A percentile compares a stretch with the other conserved stretches of the same genome.
phyloP scores from a whole-genome alignment of 2,329 filamentous ascomycete species.

The Paecilomyces niveus region DNA sequence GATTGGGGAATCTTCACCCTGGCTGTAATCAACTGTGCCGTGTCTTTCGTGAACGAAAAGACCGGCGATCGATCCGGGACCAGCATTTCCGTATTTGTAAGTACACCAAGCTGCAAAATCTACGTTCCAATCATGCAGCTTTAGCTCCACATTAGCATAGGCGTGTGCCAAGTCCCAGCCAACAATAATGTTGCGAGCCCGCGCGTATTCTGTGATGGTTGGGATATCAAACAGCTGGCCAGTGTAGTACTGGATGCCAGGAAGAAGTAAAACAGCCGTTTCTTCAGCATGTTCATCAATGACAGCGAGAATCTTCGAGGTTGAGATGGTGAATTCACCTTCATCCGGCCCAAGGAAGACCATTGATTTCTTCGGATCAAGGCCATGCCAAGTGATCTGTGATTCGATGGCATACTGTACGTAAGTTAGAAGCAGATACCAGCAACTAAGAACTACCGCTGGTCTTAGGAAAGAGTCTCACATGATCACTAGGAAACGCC shows the following conservation, averaged over 20 bases:
- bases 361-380: constrained; percentile 60
- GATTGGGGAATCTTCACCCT: constrained; percentile 35
- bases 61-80: constrained; percentile 71
- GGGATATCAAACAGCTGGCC: constrained; percentile 79
- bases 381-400: constrained; percentile 64
- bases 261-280: constrained; percentile 69
- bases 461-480: constrained; percentile 29
- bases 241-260: constrained; percentile 86
- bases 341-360: constrained; percentile 60
- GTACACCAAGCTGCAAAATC: constrained; percentile 90
- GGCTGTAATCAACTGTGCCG: constrained; percentile 39
- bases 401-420: constrained; percentile 71
- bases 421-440: constrained; percentile 6
- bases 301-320: constrained; percentile 59
- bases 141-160: constrained; percentile 69
- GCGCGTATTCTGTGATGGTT: constrained; percentile 68
- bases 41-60: constrained; percentile 72
- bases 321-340: constrained; percentile 56
- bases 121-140: constrained; percentile 78
- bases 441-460: background rate
- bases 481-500: constrained; percentile 79
- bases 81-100: constrained; percentile 87
- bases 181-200: constrained; percentile 59
- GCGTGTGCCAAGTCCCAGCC: constrained; percentile 87
- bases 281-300: constrained; percentile 68